These are phyloP conservation scores for Polytolypa hystricis DNA, from an alignment of 2,329 filamentous ascomycete genomes.

Conservation along the genomic window DNA sequence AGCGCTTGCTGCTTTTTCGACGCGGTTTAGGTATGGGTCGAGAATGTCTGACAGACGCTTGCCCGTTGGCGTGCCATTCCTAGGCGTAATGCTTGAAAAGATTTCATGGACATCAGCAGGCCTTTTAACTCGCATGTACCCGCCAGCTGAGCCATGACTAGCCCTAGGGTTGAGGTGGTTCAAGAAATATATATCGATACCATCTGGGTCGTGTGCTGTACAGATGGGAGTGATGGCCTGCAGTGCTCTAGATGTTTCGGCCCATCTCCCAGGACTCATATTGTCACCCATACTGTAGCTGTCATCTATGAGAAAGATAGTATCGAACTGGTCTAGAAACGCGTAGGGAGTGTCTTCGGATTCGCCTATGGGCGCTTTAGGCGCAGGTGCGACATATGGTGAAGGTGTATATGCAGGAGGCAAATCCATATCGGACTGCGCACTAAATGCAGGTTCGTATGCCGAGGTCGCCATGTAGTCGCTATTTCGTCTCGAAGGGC, in stretches of 20 bases:
- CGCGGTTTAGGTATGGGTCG: slow-evolving; percentile 54
- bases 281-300: slow-evolving; percentile 71
- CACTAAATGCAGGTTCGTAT: no score
- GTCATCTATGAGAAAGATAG: slow-evolving; percentile 83
- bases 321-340: slow-evolving; percentile 73
- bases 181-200: slow-evolving; percentile 84
- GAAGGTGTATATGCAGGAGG: background rate
- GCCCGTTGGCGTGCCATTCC: slow-evolving; percentile 63
- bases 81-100: slow-evolving; percentile 57
- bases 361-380: background rate
- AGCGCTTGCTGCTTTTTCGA: slow-evolving; percentile 33
- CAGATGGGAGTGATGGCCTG: slow-evolving; percentile 70
- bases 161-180: slow-evolving; percentile 50
- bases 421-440: background rate
- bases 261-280: no score
- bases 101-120: slow-evolving; percentile 51
- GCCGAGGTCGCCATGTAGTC: no score
- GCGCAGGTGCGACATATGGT: background rate
- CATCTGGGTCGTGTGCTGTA: slow-evolving; percentile 65
- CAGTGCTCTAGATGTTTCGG: slow-evolving; percentile 60
- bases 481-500: no score
- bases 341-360: slow-evolving; percentile 52
- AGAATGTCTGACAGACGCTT: slow-evolving; percentile 60
- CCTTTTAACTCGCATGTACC: slow-evolving; percentile 55
- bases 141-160: slow-evolving; percentile 33